A percentile compares a stretch with the other conserved stretches of the same genome.
Evolutionary conservation across 2,329 filamentous ascomycete species (phyloP).

Genomic region (Pseudogymnoascus sp.): DNA sequence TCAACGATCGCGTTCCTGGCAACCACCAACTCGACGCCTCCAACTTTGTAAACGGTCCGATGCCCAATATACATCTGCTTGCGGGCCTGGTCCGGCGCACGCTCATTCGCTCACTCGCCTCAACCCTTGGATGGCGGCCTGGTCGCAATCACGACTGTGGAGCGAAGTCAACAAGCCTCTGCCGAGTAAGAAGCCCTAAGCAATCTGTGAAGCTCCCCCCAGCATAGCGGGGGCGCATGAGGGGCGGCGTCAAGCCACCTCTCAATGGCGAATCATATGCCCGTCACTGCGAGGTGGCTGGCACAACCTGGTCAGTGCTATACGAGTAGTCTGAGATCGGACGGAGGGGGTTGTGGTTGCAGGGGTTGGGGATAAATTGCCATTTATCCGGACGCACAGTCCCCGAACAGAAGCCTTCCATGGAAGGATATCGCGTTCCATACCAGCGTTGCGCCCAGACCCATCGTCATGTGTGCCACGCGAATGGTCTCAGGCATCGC

Average conservation of each 20-base stretch:
- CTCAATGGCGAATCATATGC: background rate
- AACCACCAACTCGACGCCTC: background rate
- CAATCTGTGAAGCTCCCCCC: background rate
- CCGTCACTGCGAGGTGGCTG: background rate
- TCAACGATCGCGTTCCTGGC: background rate
- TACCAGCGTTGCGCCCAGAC: background rate
- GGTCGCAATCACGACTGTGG: background rate
- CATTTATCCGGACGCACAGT: background rate
- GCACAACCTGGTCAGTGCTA: background rate
- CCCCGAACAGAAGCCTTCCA: conserved; percentile 8
- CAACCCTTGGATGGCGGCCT: background rate
- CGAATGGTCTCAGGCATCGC: conserved; percentile 3
- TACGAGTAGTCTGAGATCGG: conserved; percentile 5
- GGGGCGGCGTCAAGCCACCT: background rate
- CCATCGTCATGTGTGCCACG: background rate
- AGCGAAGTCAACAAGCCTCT: conserved; percentile 2
- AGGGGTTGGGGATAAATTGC: background rate
- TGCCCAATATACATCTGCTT: conserved; percentile 3
- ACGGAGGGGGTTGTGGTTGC: background rate
- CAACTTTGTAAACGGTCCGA: conserved; percentile 8
- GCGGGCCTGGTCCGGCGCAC: background rate
- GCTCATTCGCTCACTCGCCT: background rate
- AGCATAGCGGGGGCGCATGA: background rate
- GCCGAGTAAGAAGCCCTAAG: background rate
- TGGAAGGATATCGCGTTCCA: background rate